phyloP scores from a whole-genome alignment of 495 filamentous ascomycete species.

The Penicillium lagena region DNA sequence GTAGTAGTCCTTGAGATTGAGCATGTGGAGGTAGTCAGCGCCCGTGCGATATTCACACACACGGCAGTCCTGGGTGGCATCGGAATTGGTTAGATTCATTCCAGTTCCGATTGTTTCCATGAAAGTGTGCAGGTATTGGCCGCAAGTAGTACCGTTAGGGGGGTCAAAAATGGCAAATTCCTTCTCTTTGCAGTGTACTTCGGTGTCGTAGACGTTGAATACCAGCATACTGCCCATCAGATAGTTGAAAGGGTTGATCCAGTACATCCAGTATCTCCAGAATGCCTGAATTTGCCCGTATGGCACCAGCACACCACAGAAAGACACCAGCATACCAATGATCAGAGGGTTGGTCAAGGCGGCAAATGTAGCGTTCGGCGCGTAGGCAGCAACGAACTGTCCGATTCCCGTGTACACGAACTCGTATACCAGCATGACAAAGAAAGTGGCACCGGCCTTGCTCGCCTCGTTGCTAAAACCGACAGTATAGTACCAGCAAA shows the following conservation, averaged over 20 bases:
- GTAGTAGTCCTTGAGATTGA: slow-evolving; percentile 37
- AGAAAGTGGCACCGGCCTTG: slow-evolving; percentile 48
- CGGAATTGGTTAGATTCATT: slow-evolving; percentile 45
- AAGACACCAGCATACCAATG: slow-evolving; percentile 47
- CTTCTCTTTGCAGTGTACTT: slow-evolving; percentile 47
- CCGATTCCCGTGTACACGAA: slow-evolving; percentile 53
- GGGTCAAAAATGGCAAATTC: slow-evolving; percentile 56
- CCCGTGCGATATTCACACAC: slow-evolving; percentile 49
- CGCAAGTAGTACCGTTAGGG: slow-evolving; percentile 43
- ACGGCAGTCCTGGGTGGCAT: slow-evolving; percentile 45
- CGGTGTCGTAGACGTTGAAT: slow-evolving; percentile 47
- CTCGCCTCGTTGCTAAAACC: slow-evolving; percentile 28
- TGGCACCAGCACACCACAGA: slow-evolving; percentile 44
- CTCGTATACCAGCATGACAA: slow-evolving; percentile 50
- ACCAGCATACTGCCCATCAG: slow-evolving; percentile 55
- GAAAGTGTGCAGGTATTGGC: slow-evolving; percentile 50
- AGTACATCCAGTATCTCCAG: slow-evolving; percentile 74
- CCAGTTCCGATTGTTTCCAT: slow-evolving; percentile 41
- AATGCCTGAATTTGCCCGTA: slow-evolving; percentile 46
- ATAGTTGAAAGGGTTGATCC: slow-evolving; percentile 65
- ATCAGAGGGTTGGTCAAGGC: slow-evolving; percentile 51
- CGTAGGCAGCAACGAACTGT: slow-evolving; percentile 53
- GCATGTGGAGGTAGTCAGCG: slow-evolving; percentile 28
- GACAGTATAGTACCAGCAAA: slow-evolving; percentile 47
- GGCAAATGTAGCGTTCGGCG: slow-evolving; percentile 49